phyloP scores from a whole-genome alignment of 2,329 filamentous ascomycete species.

The Diaporthe australafricana region DNA sequence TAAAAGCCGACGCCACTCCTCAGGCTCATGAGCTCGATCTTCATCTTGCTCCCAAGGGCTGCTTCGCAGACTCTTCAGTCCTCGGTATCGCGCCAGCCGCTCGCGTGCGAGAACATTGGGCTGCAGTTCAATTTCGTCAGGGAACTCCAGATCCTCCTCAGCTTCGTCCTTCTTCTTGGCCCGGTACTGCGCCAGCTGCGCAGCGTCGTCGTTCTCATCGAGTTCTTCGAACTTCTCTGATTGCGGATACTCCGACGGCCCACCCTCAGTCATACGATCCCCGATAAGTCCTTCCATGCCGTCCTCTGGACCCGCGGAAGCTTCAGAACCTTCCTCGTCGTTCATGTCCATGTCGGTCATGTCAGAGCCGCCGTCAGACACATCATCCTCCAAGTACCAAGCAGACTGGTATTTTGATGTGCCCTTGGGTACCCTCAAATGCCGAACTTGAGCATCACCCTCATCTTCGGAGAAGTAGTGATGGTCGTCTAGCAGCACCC shows the following conservation, averaged over 20 bases:
- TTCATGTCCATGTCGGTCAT: conserved; percentile 72
- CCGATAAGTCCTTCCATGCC: conserved; percentile 78
- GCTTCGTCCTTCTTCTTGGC: conserved; percentile 82
- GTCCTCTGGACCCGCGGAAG: conserved; percentile 78
- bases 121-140: conserved; percentile 95
- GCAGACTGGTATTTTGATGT: conserved; percentile 95
- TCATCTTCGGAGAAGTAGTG: conserved; percentile 98
- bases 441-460: conserved; percentile 65
- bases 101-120: conserved; percentile 89
- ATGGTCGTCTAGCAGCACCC: conserved; percentile 94
- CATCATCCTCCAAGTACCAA: conserved; percentile 85
- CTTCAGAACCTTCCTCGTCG: conserved; percentile 69
- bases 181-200: conserved; percentile 85
- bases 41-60: conserved; percentile 91
- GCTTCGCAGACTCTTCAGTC: conserved; percentile 89
- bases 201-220: conserved; percentile 82
- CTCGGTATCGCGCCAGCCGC: conserved; percentile 86
- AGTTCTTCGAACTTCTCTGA: conserved; percentile 91
- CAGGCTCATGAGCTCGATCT: conserved; percentile 86
- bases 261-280: conserved; percentile 79
- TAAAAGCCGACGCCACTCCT: conserved; percentile 88
- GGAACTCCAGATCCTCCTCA: conserved; percentile 93
- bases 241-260: conserved; percentile 89
- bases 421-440: conserved; percentile 84
- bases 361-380: conserved; percentile 88